These are phyloP conservation scores for Plasmodium adleri DNA, from an alignment of 169 alveolate genomes.

Conservation along the genomic window DNA sequence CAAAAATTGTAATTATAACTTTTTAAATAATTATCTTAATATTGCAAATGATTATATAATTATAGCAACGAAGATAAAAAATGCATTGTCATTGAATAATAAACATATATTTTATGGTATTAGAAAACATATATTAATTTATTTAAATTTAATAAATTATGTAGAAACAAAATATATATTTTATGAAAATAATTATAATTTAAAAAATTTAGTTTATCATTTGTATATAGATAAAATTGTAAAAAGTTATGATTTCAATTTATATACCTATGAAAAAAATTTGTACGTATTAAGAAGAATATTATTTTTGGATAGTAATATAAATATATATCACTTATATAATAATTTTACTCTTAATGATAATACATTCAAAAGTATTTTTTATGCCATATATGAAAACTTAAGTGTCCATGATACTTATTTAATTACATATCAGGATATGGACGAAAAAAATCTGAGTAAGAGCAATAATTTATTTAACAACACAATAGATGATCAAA, in stretches of 20 bases:
- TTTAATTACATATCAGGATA: no score
- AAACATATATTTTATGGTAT: slow-evolving; percentile 65
- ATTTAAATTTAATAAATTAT: slow-evolving; percentile 49
- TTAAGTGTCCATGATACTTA: no score
- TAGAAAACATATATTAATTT: slow-evolving; percentile 45
- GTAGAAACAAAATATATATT: slow-evolving; percentile 58
- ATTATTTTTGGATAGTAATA: slow-evolving; percentile 41
- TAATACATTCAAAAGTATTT: slow-evolving; percentile 3
- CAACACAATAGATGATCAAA: no score
- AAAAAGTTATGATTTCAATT: slow-evolving; percentile 47
- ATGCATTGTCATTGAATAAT: slow-evolving; percentile 22
- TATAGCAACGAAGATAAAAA: slow-evolving; percentile 15
- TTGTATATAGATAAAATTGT: slow-evolving; percentile 52
- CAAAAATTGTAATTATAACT: slow-evolving; percentile 23
- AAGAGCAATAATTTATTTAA: no score
- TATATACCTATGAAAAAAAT: slow-evolving; percentile 70
- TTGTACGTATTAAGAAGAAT: slow-evolving; percentile 63
- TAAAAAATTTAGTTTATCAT: slow-evolving; percentile 64
- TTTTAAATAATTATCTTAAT: slow-evolving; percentile 22
- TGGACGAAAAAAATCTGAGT: no score
- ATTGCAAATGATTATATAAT: slow-evolving; percentile 11
- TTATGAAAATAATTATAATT: slow-evolving; percentile 59
- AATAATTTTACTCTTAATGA: slow-evolving; percentile 23
- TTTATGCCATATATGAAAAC: slow-evolving; percentile 22
- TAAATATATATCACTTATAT: slow-evolving; percentile 22